Evolutionary conservation across 768 basidiomycete species (phyloP).

Genomic region (Boletus reticulatus): DNA sequence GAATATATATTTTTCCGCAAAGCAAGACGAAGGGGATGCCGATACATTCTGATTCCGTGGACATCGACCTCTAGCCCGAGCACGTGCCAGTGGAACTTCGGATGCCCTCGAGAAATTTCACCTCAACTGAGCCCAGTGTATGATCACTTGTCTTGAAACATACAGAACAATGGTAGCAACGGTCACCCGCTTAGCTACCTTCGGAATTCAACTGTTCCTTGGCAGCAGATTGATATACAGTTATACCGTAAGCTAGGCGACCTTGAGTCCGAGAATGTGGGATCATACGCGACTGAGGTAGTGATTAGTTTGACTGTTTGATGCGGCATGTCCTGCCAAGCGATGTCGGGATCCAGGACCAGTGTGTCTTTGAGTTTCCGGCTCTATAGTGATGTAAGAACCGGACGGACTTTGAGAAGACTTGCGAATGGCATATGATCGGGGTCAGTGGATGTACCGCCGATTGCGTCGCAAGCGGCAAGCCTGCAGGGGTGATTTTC

Average conservation of each 20-base stretch:
- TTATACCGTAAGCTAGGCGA: background rate
- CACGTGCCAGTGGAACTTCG: background rate
- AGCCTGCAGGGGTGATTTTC: too few species aligned
- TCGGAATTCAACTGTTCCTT: background rate
- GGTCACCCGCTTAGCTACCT: background rate
- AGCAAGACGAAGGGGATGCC: background rate
- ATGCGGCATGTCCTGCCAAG: too few species aligned
- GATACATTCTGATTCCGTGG: background rate
- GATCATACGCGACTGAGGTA: too few species aligned
- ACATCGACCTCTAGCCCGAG: background rate
- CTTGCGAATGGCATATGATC: background rate
- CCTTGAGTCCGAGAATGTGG: background rate
- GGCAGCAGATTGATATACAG: background rate
- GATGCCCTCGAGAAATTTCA: constrained; percentile 1
- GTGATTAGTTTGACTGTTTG: too few species aligned
- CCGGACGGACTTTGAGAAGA: background rate
- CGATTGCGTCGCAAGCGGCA: too few species aligned
- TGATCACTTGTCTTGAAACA: constrained; percentile 5
- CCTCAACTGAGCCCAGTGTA: constrained; percentile 11
- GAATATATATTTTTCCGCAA: background rate
- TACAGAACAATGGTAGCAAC: background rate
- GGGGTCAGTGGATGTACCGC: too few species aligned
- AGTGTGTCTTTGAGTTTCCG: too few species aligned
- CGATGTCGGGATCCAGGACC: too few species aligned
- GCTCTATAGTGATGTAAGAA: background rate